These are phyloP conservation scores for Colletotrichum sp. DNA, from an alignment of 2,329 filamentous ascomycete genomes.

Conservation along the genomic window DNA sequence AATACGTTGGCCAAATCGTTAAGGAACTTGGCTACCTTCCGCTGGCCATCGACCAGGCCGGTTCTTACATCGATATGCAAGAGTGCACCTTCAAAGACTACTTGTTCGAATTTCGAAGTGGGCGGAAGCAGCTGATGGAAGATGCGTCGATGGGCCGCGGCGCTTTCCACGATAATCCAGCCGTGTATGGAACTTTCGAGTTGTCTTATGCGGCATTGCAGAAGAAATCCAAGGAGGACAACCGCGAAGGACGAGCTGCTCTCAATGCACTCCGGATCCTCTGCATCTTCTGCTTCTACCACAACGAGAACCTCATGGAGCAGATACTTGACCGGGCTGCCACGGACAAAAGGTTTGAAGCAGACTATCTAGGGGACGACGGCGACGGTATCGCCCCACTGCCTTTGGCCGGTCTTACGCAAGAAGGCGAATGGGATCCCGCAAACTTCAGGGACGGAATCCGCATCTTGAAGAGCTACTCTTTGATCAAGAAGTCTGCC, in stretches of 20 bases:
- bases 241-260: conserved; percentile 1
- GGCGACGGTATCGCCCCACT: not conserved
- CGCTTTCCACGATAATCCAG: conserved; percentile 8
- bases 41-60: conserved; percentile 32
- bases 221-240: not conserved
- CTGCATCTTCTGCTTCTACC: conserved; percentile 31
- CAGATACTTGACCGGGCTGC: conserved; percentile 24
- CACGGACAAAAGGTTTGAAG: not conserved
- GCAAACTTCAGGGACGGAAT: not conserved
- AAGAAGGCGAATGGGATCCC: conserved; percentile 4
- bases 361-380: not conserved
- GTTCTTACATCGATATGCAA: conserved; percentile 17
- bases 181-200: conserved; percentile 30
- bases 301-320: conserved; percentile 25
- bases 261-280: conserved; percentile 29
- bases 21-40: conserved; percentile 29
- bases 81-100: conserved; percentile 21
- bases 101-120: not conserved
- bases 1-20: conserved; percentile 9
- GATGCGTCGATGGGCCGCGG: conserved; percentile 14
- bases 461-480: conserved; percentile 17
- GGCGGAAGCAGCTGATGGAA: conserved; percentile 4
- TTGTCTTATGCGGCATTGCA: conserved; percentile 26
- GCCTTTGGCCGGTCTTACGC: not conserved
- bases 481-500: conserved; percentile 22